Evolutionary conservation across 2,329 filamentous ascomycete species (phyloP).

Genomic region (Talaromyces marneffei): DNA sequence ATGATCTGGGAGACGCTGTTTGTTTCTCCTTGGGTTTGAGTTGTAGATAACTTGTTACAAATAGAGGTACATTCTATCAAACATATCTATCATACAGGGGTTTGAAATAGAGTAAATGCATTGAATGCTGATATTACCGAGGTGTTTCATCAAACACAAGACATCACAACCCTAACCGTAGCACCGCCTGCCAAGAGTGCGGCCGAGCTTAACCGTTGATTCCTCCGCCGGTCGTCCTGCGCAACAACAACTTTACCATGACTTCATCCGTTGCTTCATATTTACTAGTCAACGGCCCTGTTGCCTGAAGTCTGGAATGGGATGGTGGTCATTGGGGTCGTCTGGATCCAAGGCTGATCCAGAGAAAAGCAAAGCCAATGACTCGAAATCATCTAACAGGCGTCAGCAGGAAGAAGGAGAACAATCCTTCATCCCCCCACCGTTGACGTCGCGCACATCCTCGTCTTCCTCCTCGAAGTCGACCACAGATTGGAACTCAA

Average conservation of each 20-base stretch:
- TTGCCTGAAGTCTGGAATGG: constrained; percentile 20
- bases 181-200: neutral
- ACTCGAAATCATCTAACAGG: constrained; percentile 15
- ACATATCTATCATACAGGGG: neutral
- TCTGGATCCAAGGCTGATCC: constrained; percentile 27
- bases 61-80: neutral
- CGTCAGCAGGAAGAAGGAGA: constrained; percentile 18
- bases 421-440: constrained; percentile 8
- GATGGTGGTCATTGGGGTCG: constrained; percentile 45
- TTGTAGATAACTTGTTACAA: neutral
- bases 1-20: neutral
- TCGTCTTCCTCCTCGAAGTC: constrained; percentile 17
- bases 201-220: neutral
- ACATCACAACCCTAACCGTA: neutral
- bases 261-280: neutral
- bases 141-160: neutral
- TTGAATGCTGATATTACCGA: neutral
- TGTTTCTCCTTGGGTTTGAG: neutral
- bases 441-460: constrained; percentile 11
- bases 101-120: too few relatives aligned
- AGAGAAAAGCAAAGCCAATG: constrained; percentile 9
- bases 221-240: neutral
- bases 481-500: constrained; percentile 36
- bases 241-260: neutral
- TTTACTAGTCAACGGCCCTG: neutral